Evolutionary conservation across 257 asterid species (phyloP), one percentile per base, ranked within the genome.

Genomic region (Nicotiana sylvestris): DNA sequence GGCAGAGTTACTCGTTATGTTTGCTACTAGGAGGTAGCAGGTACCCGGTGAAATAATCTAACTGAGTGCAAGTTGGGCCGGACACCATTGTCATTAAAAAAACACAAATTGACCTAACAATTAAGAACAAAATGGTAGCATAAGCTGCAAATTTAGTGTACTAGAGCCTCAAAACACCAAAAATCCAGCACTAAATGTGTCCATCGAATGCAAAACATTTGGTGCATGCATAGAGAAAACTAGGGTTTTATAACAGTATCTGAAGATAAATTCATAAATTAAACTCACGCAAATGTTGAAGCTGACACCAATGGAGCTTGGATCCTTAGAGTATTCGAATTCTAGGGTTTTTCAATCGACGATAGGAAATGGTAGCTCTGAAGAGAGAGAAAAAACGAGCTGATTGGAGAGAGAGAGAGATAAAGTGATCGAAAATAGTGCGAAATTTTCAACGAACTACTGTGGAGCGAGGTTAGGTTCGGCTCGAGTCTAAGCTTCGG

Each of bases 311-410:
- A 51, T 29, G 64, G 65, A 76, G 64, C 29, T 76, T 43, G 16
- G 65, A 76, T 76, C 80, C 80, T 76, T 29, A 5, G 16, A 51
- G 80, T 51, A 51, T 51, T 51, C 80, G 27, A 76, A 76, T 76
- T 51, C 46, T 76, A 76, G 80, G 80, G 80, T 76, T 76, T 53
- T 76, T 4, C 43, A 76, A 76, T 76, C 49, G 64, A 76, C 61
- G 25, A 35, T 74, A 69, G 32, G 49, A 72, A 72, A 72, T 46
- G 78, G 13, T 72, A 51, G 79, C 78, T 43, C 21, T n/a, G 35
- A 39, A 43, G 25, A 76, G 62, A 74, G 39, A 68, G 55, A 6
- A 9, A 51, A 15, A 25, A 51, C 16, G 5, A 49, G 43, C 62
- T 49, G 39, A 74, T 46, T 46, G 30, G 51, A 43, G 51, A 68